Base-by-base conservation (phyloP, 2,329 filamentous ascomycete genomes). In the Alternaria longipes region DNA sequence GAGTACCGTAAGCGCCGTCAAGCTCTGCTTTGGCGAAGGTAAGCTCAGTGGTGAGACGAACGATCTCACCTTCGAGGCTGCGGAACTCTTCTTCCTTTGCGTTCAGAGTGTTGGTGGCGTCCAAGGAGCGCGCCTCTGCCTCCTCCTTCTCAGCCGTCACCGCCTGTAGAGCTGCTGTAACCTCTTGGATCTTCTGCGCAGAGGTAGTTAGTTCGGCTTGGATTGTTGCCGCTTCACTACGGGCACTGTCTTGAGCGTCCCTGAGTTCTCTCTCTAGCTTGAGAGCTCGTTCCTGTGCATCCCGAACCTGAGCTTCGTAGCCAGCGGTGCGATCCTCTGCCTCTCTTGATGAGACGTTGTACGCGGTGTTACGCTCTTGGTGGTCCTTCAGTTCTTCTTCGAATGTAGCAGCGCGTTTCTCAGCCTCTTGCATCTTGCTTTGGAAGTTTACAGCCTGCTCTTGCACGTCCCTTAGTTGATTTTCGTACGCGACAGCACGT, bases 1-100 rank as follows among this genome's bases (percentile, higher is more conserved):
- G 84, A n/a, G 85, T 87, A 41, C 95, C 95, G 75, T 98, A 97
- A 74, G 97, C 96, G 64, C 93, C 93, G 71, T 97, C 95, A 26
- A 98, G 91, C 78, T 98, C 94, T 54, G 94, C 92, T 73, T 89
- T 88, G 26, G 91, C 93, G 68, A 98, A 90, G n/a, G 94, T 96
- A 42, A 98, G 86, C 81, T 98, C 90, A 3, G 89, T 91, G 36
- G 88, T 89, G 6, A 90, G 81, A 54, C 87, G 84, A 4, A 90
- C 88, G 52, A 91, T 83, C 70, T 91, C 87, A 56, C 85, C 82
- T 73, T 90, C 89, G 38, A 90, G 68, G 42, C 70, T 70, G 32
- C 74, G 72, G 47, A 79, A 70, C 30, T 79, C 77, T 47, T 78
- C 69, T 54, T 78, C 75, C 42, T 79, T 79, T 6, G 69, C 67